These are phyloP conservation scores for Fusarium oxysporum DNA, from an alignment of 2,329 filamentous ascomycete genomes.

Conservation along the genomic window DNA sequence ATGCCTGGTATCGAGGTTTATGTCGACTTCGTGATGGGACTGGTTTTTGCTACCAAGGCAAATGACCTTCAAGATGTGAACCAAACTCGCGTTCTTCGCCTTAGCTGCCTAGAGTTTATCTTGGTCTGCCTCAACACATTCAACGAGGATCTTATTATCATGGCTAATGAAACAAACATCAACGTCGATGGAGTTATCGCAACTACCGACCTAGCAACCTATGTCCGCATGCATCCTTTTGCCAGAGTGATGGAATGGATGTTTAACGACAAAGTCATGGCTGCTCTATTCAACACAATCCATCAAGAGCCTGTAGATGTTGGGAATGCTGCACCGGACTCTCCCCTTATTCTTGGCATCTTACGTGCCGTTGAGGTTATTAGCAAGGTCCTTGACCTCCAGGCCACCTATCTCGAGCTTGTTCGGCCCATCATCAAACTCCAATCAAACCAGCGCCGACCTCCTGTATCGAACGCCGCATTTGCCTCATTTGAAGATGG, in stretches of 20 bases:
- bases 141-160: conserved; percentile 91
- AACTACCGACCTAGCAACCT: conserved; percentile 79
- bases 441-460: conserved; percentile 68
- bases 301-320: conserved; percentile 81
- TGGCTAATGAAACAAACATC: conserved; percentile 83
- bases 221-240: conserved; percentile 91
- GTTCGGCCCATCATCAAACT: conserved; percentile 82
- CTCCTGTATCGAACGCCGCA: conserved; percentile 73
- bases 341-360: conserved; percentile 83
- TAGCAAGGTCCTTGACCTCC: conserved; percentile 83
- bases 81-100: conserved; percentile 79
- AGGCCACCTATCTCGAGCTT: conserved; percentile 91
- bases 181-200: conserved; percentile 80
- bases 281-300: conserved; percentile 80
- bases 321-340: conserved; percentile 78
- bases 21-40: conserved; percentile 88
- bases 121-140: conserved; percentile 83
- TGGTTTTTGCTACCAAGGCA: conserved; percentile 76
- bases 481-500: conserved; percentile 94
- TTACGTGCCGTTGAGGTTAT: conserved; percentile 86
- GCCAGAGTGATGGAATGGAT: conserved; percentile 97
- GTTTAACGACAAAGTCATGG: conserved; percentile 90
- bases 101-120: conserved; percentile 87
- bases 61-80: conserved; percentile 73
- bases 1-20: conserved; percentile 89